Conservation (phyloP, 345 rosid genomes). For the Pugionium dolabratum region DNA sequence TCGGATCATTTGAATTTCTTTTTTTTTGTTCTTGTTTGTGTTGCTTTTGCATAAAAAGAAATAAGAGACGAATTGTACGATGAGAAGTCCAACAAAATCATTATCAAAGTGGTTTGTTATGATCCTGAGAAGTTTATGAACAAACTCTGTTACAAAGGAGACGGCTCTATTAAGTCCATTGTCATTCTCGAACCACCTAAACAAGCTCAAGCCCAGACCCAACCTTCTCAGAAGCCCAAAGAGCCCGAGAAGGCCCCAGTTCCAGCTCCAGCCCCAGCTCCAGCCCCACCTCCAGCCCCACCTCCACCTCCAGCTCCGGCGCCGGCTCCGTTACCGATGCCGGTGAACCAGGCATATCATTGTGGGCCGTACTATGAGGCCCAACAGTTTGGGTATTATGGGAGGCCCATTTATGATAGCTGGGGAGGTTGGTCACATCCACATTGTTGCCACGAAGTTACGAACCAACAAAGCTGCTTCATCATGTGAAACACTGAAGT, state of each 20-base stretch:
- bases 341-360: constrained; percentile 20
- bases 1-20: too few species aligned
- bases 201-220: constrained; percentile 24
- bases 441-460: constrained; percentile 30
- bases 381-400: constrained; percentile 31
- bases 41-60: constrained; percentile 47
- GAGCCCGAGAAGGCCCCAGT: constrained; percentile 26
- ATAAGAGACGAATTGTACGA: constrained; percentile 59
- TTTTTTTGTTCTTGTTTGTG: not conserved
- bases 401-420: constrained; percentile 56
- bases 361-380: constrained; percentile 44
- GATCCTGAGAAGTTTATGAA: constrained; percentile 64
- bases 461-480: constrained; percentile 45
- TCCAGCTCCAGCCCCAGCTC: constrained; percentile 18
- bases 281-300: not conserved
- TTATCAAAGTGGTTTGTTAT: constrained; percentile 68
- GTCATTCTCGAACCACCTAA: constrained; percentile 42
- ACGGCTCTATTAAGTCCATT: constrained; percentile 51
- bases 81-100: constrained; percentile 65
- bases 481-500: constrained; percentile 44
- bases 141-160: constrained; percentile 56
- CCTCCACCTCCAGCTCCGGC: not conserved
- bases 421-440: constrained; percentile 46
- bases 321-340: constrained; percentile 1
- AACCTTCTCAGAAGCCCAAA: constrained; percentile 12